Conservation (phyloP, 805 yeast species). For the Debaryomyces castellii region DNA sequence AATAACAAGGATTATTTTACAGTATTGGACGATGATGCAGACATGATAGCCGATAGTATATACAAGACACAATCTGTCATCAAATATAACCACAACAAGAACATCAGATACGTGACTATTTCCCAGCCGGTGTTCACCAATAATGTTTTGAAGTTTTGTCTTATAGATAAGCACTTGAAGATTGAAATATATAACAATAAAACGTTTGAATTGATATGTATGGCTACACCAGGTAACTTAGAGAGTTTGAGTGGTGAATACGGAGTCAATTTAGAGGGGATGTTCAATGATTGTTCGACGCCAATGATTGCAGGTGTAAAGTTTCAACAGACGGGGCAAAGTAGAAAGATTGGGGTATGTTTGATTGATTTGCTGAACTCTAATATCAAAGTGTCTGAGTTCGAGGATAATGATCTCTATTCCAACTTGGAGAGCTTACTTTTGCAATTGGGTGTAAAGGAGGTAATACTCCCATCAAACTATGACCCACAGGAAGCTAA, state of each 20-base stretch:
- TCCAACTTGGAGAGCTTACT: slow-evolving; percentile 83
- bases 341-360: slow-evolving; percentile 68
- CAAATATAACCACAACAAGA: slow-evolving; percentile 51
- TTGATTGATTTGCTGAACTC: slow-evolving; percentile 72
- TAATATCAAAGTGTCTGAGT: slow-evolving; percentile 70
- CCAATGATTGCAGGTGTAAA: slow-evolving; percentile 43
- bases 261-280: slow-evolving; percentile 54
- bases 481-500: slow-evolving; percentile 34
- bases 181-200: slow-evolving; percentile 73
- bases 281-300: slow-evolving; percentile 47
- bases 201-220: slow-evolving; percentile 53
- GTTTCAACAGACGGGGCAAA: slow-evolving; percentile 32
- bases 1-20: slow-evolving; percentile 75
- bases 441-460: slow-evolving; percentile 88
- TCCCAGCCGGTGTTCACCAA: slow-evolving; percentile 72
- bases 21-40: slow-evolving; percentile 73
- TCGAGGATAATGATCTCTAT: slow-evolving; percentile 82
- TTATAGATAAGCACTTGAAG: slow-evolving; percentile 71
- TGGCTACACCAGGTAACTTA: slow-evolving; percentile 90
- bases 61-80: slow-evolving; percentile 83
- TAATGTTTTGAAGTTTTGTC: slow-evolving; percentile 58
- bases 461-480: slow-evolving; percentile 61
- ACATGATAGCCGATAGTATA: slow-evolving; percentile 75
- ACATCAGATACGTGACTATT: slow-evolving; percentile 64
- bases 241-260: slow-evolving; percentile 45